A percentile compares a stretch with the other conserved stretches of the same genome.
phyloP scores from a whole-genome alignment of 2,329 filamentous ascomycete species.

The Diaporthe citrichinensis region DNA sequence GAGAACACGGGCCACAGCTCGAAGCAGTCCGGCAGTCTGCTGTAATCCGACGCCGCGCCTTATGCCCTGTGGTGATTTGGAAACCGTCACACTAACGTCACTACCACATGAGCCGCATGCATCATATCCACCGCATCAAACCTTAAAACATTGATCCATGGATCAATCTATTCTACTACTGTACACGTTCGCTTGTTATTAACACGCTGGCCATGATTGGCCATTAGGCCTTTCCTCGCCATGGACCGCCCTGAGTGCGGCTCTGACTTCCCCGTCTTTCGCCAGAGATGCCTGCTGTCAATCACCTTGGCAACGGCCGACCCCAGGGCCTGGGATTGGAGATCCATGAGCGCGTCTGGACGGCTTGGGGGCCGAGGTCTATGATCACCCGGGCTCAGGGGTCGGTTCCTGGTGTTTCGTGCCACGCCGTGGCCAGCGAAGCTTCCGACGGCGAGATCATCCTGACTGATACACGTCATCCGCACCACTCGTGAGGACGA shows the following conservation, averaged over 20 bases:
- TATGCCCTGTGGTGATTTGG: not conserved
- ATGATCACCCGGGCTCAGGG: not conserved
- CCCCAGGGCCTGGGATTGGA: not conserved
- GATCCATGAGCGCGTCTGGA: not conserved
- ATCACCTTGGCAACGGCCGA: not conserved
- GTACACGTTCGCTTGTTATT: not conserved
- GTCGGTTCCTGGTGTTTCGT: not conserved
- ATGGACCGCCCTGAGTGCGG: not conserved
- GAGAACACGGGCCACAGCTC: not conserved
- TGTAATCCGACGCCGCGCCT: not conserved
- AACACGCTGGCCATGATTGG: not conserved
- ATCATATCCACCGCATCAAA: not conserved
- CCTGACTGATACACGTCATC: too few relatives aligned
- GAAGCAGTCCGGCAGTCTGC: not conserved
- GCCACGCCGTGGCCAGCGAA: not conserved
- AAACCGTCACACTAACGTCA: constrained; percentile 14
- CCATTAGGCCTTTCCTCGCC: rapidly evolving
- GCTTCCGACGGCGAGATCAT: not conserved
- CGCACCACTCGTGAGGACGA: too few relatives aligned
- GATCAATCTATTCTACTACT: too few relatives aligned
- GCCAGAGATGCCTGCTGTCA: not conserved
- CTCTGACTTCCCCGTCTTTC: not conserved
- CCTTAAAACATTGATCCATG: not conserved
- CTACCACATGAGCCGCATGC: constrained; percentile 6
- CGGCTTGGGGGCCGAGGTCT: not conserved